These are phyloP conservation scores for Dothideomycetidae sp. DNA, from an alignment of 2,329 filamentous ascomycete species.

Conservation along the genomic window DNA sequence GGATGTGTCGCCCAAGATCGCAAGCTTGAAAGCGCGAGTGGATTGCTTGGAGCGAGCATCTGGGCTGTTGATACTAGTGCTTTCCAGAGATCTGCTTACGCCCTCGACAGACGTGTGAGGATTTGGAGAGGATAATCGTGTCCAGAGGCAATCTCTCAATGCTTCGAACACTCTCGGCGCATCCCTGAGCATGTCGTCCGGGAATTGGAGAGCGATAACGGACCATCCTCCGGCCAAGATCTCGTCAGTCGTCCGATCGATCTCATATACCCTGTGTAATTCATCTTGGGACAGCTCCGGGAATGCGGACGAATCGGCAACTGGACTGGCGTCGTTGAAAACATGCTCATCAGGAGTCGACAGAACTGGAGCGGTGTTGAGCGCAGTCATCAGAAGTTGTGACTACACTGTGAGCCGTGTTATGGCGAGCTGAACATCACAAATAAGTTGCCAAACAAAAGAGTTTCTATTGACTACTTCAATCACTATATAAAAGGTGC, in stretches of 20 bases:
- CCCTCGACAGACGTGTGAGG: conserved; percentile 1
- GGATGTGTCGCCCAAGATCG: conserved; percentile 85
- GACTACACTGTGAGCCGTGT: too few species aligned
- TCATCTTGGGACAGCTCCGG: conserved; percentile 48
- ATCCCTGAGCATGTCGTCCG: conserved; percentile 81
- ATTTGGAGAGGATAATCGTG: conserved; percentile 6
- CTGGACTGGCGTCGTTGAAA: conserved; percentile 39
- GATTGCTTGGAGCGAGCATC: background rate
- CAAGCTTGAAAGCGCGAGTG: conserved; percentile 37
- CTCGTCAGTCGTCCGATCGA: conserved; percentile 62
- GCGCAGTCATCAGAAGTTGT: conserved; percentile 1
- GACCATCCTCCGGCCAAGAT: conserved; percentile 58
- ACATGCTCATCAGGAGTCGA: conserved; percentile 50
- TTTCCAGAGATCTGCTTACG: conserved; percentile 9
- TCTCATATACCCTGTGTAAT: conserved; percentile 67
- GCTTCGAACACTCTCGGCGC: conserved; percentile 64
- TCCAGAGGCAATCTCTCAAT: conserved; percentile 38
- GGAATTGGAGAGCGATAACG: conserved; percentile 84
- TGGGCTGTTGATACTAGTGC: background rate
- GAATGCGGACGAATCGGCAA: conserved; percentile 23
- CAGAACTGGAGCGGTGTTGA: conserved; percentile 40
- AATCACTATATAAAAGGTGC: too few species aligned
- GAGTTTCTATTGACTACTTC: too few species aligned
- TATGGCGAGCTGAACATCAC: too few species aligned
- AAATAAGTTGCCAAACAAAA: too few species aligned